phyloP scores from a whole-genome alignment of 2,329 filamentous ascomycete genomes.

The Ophiostoma pallidulum region DNA sequence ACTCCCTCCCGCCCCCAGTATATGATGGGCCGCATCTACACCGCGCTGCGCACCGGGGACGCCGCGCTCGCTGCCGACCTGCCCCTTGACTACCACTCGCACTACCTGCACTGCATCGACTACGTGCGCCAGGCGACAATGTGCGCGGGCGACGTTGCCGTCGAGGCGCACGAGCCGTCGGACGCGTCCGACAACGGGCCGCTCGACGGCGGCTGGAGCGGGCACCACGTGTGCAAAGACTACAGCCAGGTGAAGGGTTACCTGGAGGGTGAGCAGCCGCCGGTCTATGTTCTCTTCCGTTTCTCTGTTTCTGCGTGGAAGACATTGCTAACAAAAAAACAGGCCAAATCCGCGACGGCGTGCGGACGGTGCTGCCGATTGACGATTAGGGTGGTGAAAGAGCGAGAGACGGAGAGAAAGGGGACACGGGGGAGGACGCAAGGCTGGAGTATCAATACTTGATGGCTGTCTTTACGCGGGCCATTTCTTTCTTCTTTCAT shows the following conservation, averaged over 20 bases:
- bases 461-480: no score
- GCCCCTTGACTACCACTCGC: constrained; percentile 23
- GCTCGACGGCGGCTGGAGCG: constrained; percentile 31
- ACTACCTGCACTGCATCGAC: constrained; percentile 34
- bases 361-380: constrained; percentile 19
- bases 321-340: background rate
- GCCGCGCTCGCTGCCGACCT: constrained; percentile 16
- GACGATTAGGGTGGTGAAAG: constrained; percentile 13
- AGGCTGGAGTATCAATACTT: no score
- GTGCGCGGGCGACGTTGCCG: constrained; percentile 28
- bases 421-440: no score
- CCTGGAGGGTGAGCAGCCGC: constrained; percentile 28
- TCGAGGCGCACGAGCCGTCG: constrained; percentile 29
- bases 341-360: constrained; percentile 20
- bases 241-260: constrained; percentile 28
- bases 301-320: background rate
- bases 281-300: constrained; percentile 1
- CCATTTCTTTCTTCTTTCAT: no score
- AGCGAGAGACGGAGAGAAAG: no score
- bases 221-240: constrained; percentile 32
- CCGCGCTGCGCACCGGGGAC: constrained; percentile 16
- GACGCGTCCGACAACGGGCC: constrained; percentile 30
- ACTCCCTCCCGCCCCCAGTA: no score
- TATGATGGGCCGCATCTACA: constrained; percentile 28
- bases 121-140: constrained; percentile 33